These are phyloP conservation scores for Pseudogymnoascus sp. DNA, from an alignment of 2,329 filamentous ascomycete genomes.

Conservation along the genomic window DNA sequence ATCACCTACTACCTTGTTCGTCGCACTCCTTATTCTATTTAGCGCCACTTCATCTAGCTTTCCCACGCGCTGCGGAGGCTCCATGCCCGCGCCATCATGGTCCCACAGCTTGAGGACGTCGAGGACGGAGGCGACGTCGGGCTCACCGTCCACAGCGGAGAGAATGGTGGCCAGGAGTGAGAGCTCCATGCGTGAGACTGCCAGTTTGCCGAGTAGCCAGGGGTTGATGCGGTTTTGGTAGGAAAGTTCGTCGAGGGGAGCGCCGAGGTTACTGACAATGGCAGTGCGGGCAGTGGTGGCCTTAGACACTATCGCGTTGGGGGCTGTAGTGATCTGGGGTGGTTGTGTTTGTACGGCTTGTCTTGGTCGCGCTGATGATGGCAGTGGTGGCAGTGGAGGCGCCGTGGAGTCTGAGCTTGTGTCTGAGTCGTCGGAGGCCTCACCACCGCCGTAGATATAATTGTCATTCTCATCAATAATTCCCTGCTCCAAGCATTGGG, in stretches of 20 bases:
- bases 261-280: not conserved
- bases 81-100: not conserved
- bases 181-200: not conserved
- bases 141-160: not conserved
- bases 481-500: conserved; percentile 16
- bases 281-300: not conserved
- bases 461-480: conserved; percentile 20
- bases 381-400: not conserved
- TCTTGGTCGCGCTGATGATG: not conserved
- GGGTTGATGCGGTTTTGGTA: not conserved
- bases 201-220: not conserved
- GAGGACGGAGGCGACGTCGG: not conserved
- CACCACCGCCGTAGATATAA: not conserved
- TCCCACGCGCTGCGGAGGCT: not conserved
- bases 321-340: not conserved
- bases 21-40: not conserved
- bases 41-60: not conserved
- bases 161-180: not conserved
- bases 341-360: not conserved
- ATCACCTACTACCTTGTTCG: not conserved
- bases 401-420: not conserved
- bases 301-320: not conserved
- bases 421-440: not conserved
- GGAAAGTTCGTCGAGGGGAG: not conserved
- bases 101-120: not conserved